phyloP scores from a whole-genome alignment of 2,329 filamentous ascomycete species.

The Clonostachys solani region DNA sequence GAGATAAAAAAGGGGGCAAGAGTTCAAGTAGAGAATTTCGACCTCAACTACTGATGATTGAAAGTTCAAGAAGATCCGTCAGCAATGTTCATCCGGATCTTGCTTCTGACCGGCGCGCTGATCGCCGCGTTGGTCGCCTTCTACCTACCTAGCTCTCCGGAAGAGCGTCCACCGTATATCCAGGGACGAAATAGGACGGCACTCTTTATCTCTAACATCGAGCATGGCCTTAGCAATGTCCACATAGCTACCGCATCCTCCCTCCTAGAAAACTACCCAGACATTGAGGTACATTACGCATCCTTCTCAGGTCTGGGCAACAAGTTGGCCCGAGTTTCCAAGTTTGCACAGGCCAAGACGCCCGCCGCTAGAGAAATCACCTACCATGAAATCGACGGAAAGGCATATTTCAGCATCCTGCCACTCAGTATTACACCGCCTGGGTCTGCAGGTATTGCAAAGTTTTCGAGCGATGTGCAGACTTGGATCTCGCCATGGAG shows the following conservation, averaged over 20 bases:
- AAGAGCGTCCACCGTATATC: neutral
- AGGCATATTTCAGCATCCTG: no score
- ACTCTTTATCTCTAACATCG: slow-evolving; percentile 23
- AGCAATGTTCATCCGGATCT: no score
- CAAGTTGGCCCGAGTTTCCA: slow-evolving; percentile 5
- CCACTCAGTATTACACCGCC: no score
- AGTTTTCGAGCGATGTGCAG: no score
- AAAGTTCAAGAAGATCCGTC: no score
- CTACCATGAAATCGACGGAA: slow-evolving; percentile 14
- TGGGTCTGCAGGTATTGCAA: no score
- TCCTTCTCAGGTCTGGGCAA: slow-evolving; percentile 12
- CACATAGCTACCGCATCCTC: slow-evolving; percentile 25
- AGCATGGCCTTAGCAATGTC: slow-evolving; percentile 28
- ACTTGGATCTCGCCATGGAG: slow-evolving; percentile 20
- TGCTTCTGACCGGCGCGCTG: neutral
- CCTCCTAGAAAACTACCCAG: slow-evolving; percentile 21
- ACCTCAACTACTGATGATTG: no score
- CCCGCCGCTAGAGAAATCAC: slow-evolving; percentile 7
- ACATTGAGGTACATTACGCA: slow-evolving; percentile 26
- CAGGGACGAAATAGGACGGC: slow-evolving; percentile 19
- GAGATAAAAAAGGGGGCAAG: no score
- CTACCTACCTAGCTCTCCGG: neutral
- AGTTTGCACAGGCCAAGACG: slow-evolving; percentile 7
- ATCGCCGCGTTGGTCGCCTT: neutral
- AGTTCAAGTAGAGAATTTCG: no score